phyloP scores from a whole-genome alignment of 805 yeast species.

The Vanderwaltozyma polyspora region DNA sequence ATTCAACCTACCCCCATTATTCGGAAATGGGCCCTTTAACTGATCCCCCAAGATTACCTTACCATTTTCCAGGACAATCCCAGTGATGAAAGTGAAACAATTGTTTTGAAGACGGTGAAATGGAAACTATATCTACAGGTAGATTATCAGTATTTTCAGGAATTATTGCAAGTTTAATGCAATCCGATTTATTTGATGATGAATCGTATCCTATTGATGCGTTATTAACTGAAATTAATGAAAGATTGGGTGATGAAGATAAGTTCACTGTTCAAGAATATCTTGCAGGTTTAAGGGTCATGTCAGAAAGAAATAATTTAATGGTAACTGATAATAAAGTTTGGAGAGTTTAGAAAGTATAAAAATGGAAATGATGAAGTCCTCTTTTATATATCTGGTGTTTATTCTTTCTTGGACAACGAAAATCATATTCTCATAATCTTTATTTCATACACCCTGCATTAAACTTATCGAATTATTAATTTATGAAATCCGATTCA shows the following conservation, averaged over 20 bases:
- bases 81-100: constrained; percentile 15
- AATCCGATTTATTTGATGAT: constrained; percentile 33
- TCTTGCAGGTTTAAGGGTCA: constrained; percentile 31
- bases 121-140: constrained; percentile 37
- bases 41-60: constrained; percentile 16
- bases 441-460: too few relatives aligned
- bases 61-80: constrained; percentile 10
- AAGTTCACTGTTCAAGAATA: constrained; percentile 35
- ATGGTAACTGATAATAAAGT: constrained; percentile 39
- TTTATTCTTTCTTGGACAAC: too few relatives aligned
- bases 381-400: too few relatives aligned
- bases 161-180: constrained; percentile 37
- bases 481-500: too few relatives aligned
- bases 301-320: constrained; percentile 36
- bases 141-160: constrained; percentile 38
- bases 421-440: too few relatives aligned
- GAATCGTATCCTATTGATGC: constrained; percentile 32
- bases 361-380: too few relatives aligned
- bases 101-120: constrained; percentile 12
- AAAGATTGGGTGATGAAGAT: constrained; percentile 37
- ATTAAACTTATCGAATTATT: too few relatives aligned
- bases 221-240: constrained; percentile 34
- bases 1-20: constrained; percentile 3
- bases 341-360: constrained; percentile 33
- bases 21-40: constrained; percentile 20